phyloP scores from a whole-genome alignment of 306 rosid genomes.

The Abrus pulchellus region DNA sequence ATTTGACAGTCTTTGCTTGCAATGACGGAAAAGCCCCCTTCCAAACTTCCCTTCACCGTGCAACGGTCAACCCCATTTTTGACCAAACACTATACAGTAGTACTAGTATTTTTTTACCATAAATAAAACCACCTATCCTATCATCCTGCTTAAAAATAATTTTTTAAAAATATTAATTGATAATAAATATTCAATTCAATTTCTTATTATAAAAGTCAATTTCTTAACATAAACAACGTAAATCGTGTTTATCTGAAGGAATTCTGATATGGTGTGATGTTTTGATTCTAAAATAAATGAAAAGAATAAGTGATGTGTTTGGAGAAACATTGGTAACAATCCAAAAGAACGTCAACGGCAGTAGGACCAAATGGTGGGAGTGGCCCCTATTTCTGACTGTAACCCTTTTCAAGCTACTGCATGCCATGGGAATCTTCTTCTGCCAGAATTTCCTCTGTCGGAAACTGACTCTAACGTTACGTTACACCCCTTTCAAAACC shows the following conservation, averaged over 20 bases:
- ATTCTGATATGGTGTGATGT: slow-evolving; percentile 24
- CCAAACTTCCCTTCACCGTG: neutral
- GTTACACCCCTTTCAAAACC: neutral
- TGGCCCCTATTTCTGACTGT: slow-evolving; percentile 7
- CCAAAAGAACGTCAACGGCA: neutral
- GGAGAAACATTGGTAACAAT: neutral
- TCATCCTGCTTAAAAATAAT: too few species aligned
- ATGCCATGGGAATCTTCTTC: slow-evolving; percentile 33
- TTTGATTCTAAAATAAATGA: neutral
- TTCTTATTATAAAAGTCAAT: too few species aligned
- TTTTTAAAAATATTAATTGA: too few species aligned
- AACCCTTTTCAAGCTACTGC: slow-evolving; percentile 25
- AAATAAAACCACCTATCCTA: neutral
- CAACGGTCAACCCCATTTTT: slow-evolving; percentile 53
- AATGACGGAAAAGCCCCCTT: slow-evolving; percentile 51
- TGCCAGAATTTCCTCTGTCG: slow-evolving; percentile 6
- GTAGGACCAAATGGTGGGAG: neutral
- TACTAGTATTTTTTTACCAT: neutral
- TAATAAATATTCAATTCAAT: too few species aligned
- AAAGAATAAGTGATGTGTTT: neutral
- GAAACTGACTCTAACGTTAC: neutral
- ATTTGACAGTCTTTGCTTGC: neutral
- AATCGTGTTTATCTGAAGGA: too few species aligned
- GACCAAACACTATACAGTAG: slow-evolving; percentile 37
- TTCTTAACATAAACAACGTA: too few species aligned